Evolutionary conservation across 257 asterid species (phyloP).

Genomic region (Osmanthus fragrans): DNA sequence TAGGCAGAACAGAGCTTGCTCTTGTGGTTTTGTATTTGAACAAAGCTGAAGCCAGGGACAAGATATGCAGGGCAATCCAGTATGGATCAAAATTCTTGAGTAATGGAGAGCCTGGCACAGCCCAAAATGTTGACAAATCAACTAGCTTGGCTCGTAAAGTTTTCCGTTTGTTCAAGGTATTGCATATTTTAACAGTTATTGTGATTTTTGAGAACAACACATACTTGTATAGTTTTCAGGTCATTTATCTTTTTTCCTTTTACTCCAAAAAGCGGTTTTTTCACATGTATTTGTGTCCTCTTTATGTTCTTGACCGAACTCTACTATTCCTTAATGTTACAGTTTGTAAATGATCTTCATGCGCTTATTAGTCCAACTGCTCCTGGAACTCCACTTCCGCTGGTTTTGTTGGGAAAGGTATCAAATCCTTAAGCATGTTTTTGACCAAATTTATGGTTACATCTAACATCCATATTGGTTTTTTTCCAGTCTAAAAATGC

Average conservation of each 20-base stretch:
- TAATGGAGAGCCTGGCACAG: constrained; percentile 93
- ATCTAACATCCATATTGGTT: constrained; percentile 17
- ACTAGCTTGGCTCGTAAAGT: constrained; percentile 97
- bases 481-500: constrained; percentile 90
- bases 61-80: constrained; percentile 97
- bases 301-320: constrained; percentile 25
- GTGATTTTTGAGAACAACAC: constrained; percentile 35
- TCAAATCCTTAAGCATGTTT: not conserved
- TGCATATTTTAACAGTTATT: not conserved
- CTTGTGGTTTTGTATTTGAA: constrained; percentile 76
- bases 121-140: constrained; percentile 92
- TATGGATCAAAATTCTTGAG: constrained; percentile 94
- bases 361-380: constrained; percentile 85
- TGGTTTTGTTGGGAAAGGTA: constrained; percentile 93
- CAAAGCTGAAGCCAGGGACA: constrained; percentile 97
- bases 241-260: not conserved
- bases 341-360: constrained; percentile 92
- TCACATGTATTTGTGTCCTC: not conserved
- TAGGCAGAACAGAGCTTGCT: constrained; percentile 85
- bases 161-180: constrained; percentile 90
- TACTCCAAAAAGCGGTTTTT: not conserved
- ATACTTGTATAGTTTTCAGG: not conserved
- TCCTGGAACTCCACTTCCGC: constrained; percentile 88
- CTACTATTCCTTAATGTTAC: constrained; percentile 26
- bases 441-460: constrained; percentile 16